These are phyloP conservation scores for Seiridium cupressi DNA, from an alignment of 2,329 filamentous ascomycete species.

Conservation along the genomic window DNA sequence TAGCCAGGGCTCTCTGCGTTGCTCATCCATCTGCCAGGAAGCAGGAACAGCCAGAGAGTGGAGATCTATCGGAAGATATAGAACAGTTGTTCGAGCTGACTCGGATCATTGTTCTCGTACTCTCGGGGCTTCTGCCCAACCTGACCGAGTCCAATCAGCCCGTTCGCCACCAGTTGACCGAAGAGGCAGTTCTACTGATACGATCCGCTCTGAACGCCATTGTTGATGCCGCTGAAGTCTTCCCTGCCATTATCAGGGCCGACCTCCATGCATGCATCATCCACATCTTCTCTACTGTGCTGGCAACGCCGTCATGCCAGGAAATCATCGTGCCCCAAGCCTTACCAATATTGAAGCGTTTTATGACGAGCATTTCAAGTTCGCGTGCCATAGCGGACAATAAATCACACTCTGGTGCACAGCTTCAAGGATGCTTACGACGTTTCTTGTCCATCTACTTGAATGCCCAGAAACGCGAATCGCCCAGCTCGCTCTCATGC, in stretches of 20 bases:
- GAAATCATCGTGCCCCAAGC: conserved; percentile 85
- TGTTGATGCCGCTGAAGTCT: conserved; percentile 92
- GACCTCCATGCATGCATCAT: conserved; percentile 95
- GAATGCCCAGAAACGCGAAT: conserved; percentile 72
- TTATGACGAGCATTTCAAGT: conserved; percentile 71
- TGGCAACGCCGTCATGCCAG: conserved; percentile 85
- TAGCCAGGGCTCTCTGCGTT: conserved; percentile 84
- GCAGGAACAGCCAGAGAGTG: conserved; percentile 63
- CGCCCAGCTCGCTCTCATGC: conserved; percentile 74
- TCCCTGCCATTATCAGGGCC: conserved; percentile 93
- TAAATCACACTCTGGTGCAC: conserved; percentile 55
- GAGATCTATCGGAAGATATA: conserved; percentile 90
- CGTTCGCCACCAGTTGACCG: conserved; percentile 75
- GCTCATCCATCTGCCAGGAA: conserved; percentile 86
- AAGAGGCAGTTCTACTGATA: conserved; percentile 81
- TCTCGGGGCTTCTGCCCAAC: conserved; percentile 85
- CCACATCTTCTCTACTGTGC: conserved; percentile 91
- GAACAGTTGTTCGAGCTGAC: conserved; percentile 97
- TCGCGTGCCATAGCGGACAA: conserved; percentile 33
- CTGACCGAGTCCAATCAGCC: conserved; percentile 65
- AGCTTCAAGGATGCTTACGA: conserved; percentile 78
- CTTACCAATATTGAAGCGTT: conserved; percentile 87
- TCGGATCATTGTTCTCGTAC: conserved; percentile 89
- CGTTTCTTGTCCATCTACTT: conserved; percentile 80
- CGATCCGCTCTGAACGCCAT: conserved; percentile 80